Conservation (phyloP, 176 grass and related monocot species). For the Cymbopogon citratus region DNA sequence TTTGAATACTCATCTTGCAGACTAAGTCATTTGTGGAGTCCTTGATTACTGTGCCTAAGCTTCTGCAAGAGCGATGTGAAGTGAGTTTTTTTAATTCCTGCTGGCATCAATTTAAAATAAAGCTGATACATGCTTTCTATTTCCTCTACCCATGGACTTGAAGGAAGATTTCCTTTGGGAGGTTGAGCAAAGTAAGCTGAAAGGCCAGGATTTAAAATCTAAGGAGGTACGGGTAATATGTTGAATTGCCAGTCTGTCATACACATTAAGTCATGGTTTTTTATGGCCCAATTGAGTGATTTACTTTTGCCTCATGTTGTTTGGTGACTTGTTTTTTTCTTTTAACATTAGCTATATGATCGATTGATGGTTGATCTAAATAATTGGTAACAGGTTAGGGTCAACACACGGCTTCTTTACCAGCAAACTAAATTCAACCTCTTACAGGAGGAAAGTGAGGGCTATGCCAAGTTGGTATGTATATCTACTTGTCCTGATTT, state of each 20-base stretch:
- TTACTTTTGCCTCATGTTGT: background rate
- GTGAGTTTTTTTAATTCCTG: conserved; percentile 48
- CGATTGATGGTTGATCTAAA: conserved; percentile 10
- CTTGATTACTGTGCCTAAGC: conserved; percentile 49
- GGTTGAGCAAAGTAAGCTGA: conserved; percentile 73
- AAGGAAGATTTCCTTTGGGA: conserved; percentile 99
- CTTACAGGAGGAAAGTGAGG: conserved; percentile 95
- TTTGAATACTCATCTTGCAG: conserved; percentile 34
- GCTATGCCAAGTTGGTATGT: conserved; percentile 92
- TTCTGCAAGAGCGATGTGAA: conserved; percentile 98
- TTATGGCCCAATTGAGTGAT: background rate
- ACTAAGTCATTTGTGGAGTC: conserved; percentile 85
- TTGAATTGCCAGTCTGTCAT: background rate
- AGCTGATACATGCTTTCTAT: conserved; percentile 24
- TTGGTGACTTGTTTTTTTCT: background rate
- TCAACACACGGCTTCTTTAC: conserved; percentile 97
- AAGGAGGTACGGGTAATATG: conserved; percentile 64
- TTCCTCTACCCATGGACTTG: conserved; percentile 31
- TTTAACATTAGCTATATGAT: background rate
- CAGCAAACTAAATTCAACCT: conserved; percentile 99
- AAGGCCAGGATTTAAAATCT: conserved; percentile 85
- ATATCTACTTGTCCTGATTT: conserved; percentile 17
- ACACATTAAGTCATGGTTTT: background rate
- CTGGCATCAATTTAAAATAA: conserved; percentile 13
- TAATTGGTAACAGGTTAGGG: conserved; percentile 77